Conservation (phyloP, 1,139 yeast species). For the Saccharomyces hybrid region DNA sequence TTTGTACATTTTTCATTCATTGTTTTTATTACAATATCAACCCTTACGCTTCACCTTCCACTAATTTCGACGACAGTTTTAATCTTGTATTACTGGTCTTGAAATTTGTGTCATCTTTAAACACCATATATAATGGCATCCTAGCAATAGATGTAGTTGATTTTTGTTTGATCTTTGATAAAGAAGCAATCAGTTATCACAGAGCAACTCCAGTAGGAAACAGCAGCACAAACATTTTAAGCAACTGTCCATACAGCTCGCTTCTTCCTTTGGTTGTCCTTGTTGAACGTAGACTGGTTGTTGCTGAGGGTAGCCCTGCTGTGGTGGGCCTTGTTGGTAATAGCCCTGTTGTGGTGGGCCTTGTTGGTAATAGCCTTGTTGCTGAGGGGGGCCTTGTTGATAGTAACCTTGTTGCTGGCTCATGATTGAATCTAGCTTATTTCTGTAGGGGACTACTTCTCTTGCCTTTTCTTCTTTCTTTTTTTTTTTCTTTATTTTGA, state of each 20-base stretch:
- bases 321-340: slow-evolving; percentile 33
- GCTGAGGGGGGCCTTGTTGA: slow-evolving; percentile 33
- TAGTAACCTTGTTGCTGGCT: slow-evolving; percentile 30
- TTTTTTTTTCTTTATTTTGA: not conserved
- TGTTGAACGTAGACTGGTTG: slow-evolving; percentile 39
- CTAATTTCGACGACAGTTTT: not conserved
- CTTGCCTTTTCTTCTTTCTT: not conserved
- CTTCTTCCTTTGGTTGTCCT: slow-evolving; percentile 29
- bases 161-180: not conserved
- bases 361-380: slow-evolving; percentile 30
- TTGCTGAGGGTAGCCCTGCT: slow-evolving; percentile 36
- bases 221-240: slow-evolving; percentile 37
- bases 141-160: not conserved
- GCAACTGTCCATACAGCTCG: slow-evolving; percentile 35
- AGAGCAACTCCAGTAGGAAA: slow-evolving; percentile 32
- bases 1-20: not conserved
- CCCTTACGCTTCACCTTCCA: not conserved
- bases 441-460: not conserved
- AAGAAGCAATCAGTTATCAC: slow-evolving; percentile 16
- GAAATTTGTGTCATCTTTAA: not conserved
- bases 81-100: not conserved
- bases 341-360: slow-evolving; percentile 32
- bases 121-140: too few species aligned
- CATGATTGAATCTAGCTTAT: slow-evolving; percentile 10
- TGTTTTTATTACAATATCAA: too few species aligned